Percentiles rank a stretch among this genome's conserved stretches.
Evolutionary conservation across 768 basidiomycete genomes (phyloP).

Genomic region (Lactifluus pinguis): DNA sequence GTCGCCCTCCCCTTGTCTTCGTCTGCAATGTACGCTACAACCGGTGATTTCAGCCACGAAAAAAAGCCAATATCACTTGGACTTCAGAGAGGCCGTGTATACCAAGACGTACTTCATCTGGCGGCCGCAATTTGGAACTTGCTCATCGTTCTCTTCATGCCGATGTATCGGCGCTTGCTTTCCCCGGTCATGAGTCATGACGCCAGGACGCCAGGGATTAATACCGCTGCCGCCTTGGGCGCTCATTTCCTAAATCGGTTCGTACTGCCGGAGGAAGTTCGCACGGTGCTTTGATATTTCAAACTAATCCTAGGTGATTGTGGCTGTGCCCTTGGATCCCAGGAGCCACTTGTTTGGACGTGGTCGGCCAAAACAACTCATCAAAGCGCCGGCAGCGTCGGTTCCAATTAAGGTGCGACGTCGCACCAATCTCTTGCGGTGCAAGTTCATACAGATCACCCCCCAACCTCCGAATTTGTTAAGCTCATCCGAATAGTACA

Average conservation of each 20-base stretch:
- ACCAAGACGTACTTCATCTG: neutral
- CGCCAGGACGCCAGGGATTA: neutral
- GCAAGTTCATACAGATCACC: neutral
- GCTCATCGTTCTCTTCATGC: neutral
- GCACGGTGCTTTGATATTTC: neutral
- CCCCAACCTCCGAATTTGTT: neutral
- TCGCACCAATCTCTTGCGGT: neutral
- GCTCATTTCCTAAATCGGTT: slow-evolving; percentile 3
- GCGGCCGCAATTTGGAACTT: neutral
- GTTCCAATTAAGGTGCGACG: neutral
- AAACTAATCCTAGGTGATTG: neutral
- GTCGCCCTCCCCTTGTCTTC: neutral
- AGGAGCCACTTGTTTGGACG: neutral
- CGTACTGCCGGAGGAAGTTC: slow-evolving; percentile 3
- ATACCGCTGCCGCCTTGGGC: neutral
- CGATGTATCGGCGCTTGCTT: neutral
- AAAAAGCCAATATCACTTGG: neutral
- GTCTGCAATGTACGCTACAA: neutral
- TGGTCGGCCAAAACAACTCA: neutral
- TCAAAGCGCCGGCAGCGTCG: neutral
- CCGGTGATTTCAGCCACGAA: neutral
- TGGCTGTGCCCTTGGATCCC: slow-evolving; percentile 10
- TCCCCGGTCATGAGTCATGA: neutral
- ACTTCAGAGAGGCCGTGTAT: neutral
- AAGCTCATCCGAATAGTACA: neutral